Percentiles rank a stretch among this genome's conserved stretches.
phyloP scores from a whole-genome alignment of 2,329 filamentous ascomycete genomes.

The Fusarium clavum region DNA sequence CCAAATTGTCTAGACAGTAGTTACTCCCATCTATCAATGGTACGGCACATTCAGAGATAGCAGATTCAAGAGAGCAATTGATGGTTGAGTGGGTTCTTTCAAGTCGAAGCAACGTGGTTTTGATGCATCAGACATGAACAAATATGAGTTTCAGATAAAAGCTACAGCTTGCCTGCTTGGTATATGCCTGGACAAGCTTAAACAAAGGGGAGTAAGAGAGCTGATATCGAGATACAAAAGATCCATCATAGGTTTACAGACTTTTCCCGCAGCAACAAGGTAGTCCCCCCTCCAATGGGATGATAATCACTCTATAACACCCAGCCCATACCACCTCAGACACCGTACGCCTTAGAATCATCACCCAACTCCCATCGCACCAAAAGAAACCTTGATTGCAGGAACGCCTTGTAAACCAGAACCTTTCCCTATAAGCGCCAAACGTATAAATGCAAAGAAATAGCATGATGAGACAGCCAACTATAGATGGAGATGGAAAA shows the following conservation, averaged over 20 bases:
- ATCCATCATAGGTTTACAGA: slow-evolving; percentile 16
- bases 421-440: slow-evolving; percentile 26
- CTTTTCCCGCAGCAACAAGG: slow-evolving; percentile 24
- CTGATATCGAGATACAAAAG: slow-evolving; percentile 35
- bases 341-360: slow-evolving; percentile 3
- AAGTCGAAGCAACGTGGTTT: neutral
- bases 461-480: slow-evolving; percentile 11
- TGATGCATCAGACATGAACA: neutral
- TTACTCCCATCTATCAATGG: neutral
- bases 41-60: too few relatives aligned
- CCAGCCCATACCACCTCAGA: slow-evolving; percentile 2
- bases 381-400: slow-evolving; percentile 14
- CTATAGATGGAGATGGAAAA: neutral
- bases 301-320: neutral
- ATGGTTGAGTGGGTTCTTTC: neutral
- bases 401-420: slow-evolving; percentile 31
- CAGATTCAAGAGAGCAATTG: neutral
- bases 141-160: neutral
- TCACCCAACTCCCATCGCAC: neutral
- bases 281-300: neutral
- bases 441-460: slow-evolving; percentile 14
- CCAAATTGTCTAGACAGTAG: too few relatives aligned
- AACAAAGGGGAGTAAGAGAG: slow-evolving; percentile 31
- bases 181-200: slow-evolving; percentile 23
- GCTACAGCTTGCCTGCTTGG: slow-evolving; percentile 19